These are phyloP conservation scores for Daldinia concentrica DNA, from an alignment of 495 filamentous ascomycete species.

Conservation along the genomic window DNA sequence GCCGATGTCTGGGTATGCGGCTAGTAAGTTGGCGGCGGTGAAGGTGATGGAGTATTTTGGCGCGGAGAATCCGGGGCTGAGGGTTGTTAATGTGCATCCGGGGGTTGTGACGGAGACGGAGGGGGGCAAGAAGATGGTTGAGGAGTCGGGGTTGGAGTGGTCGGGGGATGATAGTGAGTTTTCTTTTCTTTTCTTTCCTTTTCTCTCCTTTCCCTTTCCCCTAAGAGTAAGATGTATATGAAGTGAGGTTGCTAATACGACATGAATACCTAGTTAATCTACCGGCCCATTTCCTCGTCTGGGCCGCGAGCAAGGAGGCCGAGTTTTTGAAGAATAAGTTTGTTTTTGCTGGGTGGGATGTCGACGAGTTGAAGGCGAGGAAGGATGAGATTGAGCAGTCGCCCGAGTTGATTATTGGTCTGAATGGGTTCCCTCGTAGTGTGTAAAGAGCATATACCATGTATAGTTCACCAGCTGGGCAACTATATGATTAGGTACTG, in stretches of 20 bases:
- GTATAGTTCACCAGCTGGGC: too few relatives aligned
- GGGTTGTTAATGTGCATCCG: constrained; percentile 54
- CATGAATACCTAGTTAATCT: not conserved
- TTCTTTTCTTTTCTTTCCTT: not conserved
- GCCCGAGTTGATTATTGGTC: constrained; percentile 32
- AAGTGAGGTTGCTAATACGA: not conserved
- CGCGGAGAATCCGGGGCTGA: constrained; percentile 53
- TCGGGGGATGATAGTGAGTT: constrained; percentile 38
- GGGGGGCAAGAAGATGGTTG: constrained; percentile 36
- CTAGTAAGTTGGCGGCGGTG: not conserved
- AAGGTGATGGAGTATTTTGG: constrained; percentile 8
- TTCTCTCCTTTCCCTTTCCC: not conserved
- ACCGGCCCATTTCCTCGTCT: constrained; percentile 38
- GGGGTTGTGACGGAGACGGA: constrained; percentile 52
- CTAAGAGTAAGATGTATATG: not conserved
- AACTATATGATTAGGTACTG: not conserved
- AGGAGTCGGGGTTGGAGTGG: constrained; percentile 32
- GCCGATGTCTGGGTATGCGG: not conserved
- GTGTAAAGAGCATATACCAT: not conserved
- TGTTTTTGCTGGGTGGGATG: constrained; percentile 58
- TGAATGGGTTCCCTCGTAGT: constrained; percentile 17
- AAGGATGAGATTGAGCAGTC: constrained; percentile 35
- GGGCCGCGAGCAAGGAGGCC: constrained; percentile 51
- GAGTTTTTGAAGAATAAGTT: constrained; percentile 56
- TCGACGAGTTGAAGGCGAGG: constrained; percentile 53